Evolutionary conservation across 2,329 filamentous ascomycete genomes (phyloP).

Genomic region (Nemania diffusa): DNA sequence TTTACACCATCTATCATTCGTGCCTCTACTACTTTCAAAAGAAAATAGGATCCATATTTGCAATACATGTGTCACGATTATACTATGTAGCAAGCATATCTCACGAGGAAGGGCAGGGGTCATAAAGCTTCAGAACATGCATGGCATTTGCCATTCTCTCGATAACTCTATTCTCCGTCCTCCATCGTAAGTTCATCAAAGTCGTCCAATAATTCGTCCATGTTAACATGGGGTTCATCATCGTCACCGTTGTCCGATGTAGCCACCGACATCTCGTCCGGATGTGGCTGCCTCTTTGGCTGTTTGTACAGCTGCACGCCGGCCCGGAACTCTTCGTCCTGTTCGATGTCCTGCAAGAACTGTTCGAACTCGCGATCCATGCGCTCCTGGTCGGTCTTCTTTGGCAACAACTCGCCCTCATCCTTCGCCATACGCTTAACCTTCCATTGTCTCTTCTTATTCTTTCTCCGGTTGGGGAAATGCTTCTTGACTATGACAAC

Average conservation of each 20-base stretch:
- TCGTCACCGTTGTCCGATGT: constrained; percentile 69
- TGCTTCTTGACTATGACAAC: constrained; percentile 97
- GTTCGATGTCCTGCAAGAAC: constrained; percentile 96
- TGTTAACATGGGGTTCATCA: constrained; percentile 75
- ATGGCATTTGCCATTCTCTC: not conserved
- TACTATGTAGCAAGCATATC: not conserved
- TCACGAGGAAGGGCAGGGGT: not conserved
- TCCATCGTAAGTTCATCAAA: constrained; percentile 87
- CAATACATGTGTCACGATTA: no score
- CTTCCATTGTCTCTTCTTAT: constrained; percentile 88
- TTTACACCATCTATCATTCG: not conserved
- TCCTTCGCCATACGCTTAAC: constrained; percentile 93
- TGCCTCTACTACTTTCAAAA: not conserved
- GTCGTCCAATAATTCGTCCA: constrained; percentile 89
- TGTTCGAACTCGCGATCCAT: constrained; percentile 95
- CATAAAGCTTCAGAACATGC: not conserved
- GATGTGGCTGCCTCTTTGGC: constrained; percentile 61
- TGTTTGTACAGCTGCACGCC: constrained; percentile 89
- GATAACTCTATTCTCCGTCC: constrained; percentile 54
- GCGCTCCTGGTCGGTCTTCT: constrained; percentile 86
- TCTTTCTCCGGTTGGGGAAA: constrained; percentile 83
- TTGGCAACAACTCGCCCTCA: constrained; percentile 85
- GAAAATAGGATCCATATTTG: no score
- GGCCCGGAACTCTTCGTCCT: constrained; percentile 86
- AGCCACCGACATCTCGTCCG: constrained; percentile 75